Percentiles rank a stretch among this genome's conserved stretches.
Evolutionary conservation across 108 stramenopile genomes (phyloP).

Genomic region (Mediolabrus comicus): DNA sequence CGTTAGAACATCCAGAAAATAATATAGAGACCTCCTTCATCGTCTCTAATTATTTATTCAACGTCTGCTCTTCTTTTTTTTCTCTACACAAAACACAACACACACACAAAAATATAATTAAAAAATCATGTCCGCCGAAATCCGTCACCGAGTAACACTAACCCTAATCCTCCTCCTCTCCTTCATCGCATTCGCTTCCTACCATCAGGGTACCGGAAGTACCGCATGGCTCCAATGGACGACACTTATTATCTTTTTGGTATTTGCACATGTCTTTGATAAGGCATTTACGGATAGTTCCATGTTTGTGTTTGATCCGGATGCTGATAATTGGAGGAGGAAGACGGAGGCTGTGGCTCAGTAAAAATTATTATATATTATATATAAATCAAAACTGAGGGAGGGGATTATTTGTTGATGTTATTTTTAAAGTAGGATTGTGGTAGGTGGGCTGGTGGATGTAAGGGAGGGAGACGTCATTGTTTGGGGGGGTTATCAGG

Average conservation of each 20-base stretch:
- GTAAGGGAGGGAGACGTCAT: no score
- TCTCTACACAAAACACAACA: no score
- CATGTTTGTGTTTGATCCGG: constrained; percentile 88
- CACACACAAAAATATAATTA: neutral
- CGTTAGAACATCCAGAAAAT: no score
- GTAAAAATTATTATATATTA: neutral
- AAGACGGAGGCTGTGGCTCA: constrained; percentile 66
- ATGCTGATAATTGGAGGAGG: constrained; percentile 92
- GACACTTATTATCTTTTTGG: constrained; percentile 59
- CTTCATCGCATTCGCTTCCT: constrained; percentile 78
- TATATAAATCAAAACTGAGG: neutral
- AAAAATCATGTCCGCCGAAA: constrained; percentile 34
- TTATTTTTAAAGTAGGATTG: no score
- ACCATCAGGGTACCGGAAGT: constrained; percentile 73
- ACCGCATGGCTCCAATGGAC: constrained; percentile 83
- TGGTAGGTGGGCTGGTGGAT: neutral
- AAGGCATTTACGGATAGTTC: constrained; percentile 68
- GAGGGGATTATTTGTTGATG: neutral
- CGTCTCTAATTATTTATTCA: no score
- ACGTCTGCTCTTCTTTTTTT: no score
- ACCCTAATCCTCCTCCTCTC: constrained; percentile 65
- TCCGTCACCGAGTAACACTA: constrained; percentile 45
- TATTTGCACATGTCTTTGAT: constrained; percentile 75
- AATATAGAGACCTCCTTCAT: no score
- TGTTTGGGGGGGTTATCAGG: no score